phyloP scores from a whole-genome alignment of 164 flowering plant genomes.

The Macadamia tetraphylla region DNA sequence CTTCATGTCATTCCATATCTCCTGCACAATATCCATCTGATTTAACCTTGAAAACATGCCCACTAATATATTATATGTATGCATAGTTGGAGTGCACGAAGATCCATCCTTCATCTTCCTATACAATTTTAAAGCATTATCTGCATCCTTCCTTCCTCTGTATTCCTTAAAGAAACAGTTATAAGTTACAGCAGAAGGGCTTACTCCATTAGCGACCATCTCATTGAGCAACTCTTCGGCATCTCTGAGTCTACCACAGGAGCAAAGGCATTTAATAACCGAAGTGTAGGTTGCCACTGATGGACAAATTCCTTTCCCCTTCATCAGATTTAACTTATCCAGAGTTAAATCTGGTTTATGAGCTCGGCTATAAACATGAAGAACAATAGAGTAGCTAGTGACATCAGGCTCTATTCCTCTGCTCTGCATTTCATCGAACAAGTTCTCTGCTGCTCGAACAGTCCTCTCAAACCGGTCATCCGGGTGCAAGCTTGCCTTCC shows the following conservation, averaged over 20 bases:
- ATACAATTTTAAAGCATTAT: conserved; percentile 69
- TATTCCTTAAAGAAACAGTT: conserved; percentile 94
- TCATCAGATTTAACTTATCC: conserved; percentile 67
- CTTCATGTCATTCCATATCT: conserved; percentile 80
- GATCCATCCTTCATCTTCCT: conserved; percentile 56
- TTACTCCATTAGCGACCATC: conserved; percentile 65
- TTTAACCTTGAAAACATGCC: conserved; percentile 57
- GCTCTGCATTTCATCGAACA: conserved; percentile 77
- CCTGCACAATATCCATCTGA: conserved; percentile 47
- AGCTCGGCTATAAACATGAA: conserved; percentile 88
- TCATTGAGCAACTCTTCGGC: conserved; percentile 68
- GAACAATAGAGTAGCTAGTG: conserved; percentile 73
- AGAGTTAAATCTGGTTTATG: conserved; percentile 74
- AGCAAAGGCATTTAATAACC: conserved; percentile 80
- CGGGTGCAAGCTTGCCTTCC: conserved; percentile 79
- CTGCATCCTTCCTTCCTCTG: conserved; percentile 66
- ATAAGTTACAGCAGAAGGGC: conserved; percentile 67
- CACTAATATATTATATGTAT: conserved; percentile 64
- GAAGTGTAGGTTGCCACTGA: conserved; percentile 74
- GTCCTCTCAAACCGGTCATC: conserved; percentile 63
- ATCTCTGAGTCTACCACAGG: conserved; percentile 76
- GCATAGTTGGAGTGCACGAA: conserved; percentile 41
- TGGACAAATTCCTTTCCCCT: conserved; percentile 65
- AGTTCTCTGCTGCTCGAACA: conserved; percentile 54
- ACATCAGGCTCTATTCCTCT: conserved; percentile 93